Evolutionary conservation across 768 basidiomycete genomes (phyloP), one percentile per base, ranked within the genome.

Genomic region (Lactarius pseudohatsudake): DNA sequence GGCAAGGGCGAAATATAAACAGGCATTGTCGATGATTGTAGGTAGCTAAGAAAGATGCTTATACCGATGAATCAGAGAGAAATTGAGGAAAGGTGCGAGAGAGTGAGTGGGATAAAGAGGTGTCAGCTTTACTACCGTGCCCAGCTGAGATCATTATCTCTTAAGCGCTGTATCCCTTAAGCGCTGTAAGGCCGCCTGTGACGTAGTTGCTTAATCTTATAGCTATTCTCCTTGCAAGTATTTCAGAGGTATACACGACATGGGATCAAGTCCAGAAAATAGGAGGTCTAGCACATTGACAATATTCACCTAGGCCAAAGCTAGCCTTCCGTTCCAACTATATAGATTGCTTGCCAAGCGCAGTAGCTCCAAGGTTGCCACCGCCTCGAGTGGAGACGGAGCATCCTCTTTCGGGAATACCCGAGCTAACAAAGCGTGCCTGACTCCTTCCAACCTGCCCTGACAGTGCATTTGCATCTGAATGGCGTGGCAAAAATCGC

Each of bases 1-100:
- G 62, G 62, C 2, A 62, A 47, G 20, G 57, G 20, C 4, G 66
- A 59, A 54, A 62, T 15, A 40, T 59, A 67, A 2, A 62, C 22
- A 28, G 66, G 62, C 66, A 67, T 67, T 15, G 18, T 30, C 4
- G 22, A 30, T 20, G 20, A 18, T 34, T 2, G 38, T 36, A 36
- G 15, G 15, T 15, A 32, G 56, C 15, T 7, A 16, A 53, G 50
- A 53, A 26, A 53, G 5, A 13, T 26, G 26, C 22, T 2, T 7
- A 53, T 53, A n/a, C 43, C 20, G 20, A 45, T 26, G 47, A 13
- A 53, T 22, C 13, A 53, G 26, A 53, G 22, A 53, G 26, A 53
- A 6, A 26, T 22, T 26, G 47, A 20, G 47, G 47, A 50, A 47
- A 6, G 15, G 26, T 26, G 26, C 4, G 50, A 53, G 26, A 50